Conservation (phyloP, 129 eudicot genomes). For the Chrysanthemum lavandulifolium region DNA sequence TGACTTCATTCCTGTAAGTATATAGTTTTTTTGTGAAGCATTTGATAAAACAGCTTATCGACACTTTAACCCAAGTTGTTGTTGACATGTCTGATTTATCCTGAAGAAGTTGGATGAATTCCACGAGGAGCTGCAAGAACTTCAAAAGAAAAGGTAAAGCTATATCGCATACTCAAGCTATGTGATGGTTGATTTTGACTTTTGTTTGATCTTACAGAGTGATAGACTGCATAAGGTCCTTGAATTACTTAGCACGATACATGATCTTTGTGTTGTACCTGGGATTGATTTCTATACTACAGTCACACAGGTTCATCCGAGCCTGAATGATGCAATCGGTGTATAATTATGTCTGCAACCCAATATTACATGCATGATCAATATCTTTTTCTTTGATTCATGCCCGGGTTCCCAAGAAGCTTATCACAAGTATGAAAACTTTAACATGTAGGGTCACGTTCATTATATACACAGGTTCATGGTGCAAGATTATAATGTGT, state of each 20-base stretch:
- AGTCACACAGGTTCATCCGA: slow-evolving; percentile 62
- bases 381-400: no score
- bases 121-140: slow-evolving; percentile 71
- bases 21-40: no score
- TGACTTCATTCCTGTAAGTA: no score
- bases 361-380: no score
- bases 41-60: no score
- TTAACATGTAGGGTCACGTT: no score
- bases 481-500: no score
- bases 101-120: slow-evolving; percentile 62
- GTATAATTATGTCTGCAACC: slow-evolving; percentile 18
- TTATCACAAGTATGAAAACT: no score
- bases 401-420: no score
- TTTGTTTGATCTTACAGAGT: slow-evolving; percentile 39
- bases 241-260: slow-evolving; percentile 47
- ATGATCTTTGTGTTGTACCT: slow-evolving; percentile 64
- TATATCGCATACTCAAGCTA: slow-evolving; percentile 3
- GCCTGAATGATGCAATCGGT: slow-evolving; percentile 45
- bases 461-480: no score
- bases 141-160: slow-evolving; percentile 68
- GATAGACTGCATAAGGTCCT: slow-evolving; percentile 69
- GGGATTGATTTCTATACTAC: slow-evolving; percentile 56
- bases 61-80: slow-evolving; percentile 24
- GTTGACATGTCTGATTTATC: slow-evolving; percentile 60
- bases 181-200: slow-evolving; percentile 11